Evolutionary conservation across 306 rosid genomes (phyloP), one percentile per base, ranked within the genome.

Genomic region (Dryas alaskensis): DNA sequence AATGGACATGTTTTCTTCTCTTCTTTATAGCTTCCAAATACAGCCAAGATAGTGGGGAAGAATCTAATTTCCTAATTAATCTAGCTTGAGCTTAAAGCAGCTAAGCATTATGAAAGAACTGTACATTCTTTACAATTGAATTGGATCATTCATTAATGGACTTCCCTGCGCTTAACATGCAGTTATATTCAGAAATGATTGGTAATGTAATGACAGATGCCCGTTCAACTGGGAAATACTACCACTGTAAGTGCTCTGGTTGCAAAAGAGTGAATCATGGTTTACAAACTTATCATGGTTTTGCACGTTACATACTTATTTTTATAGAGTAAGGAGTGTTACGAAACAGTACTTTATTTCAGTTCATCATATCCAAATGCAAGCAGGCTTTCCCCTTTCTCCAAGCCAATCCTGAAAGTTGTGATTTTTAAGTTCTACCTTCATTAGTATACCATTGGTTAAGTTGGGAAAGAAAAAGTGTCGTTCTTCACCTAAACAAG

Each of bases 201-300:
- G 98, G 98, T 81, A 92, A 92, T 80, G 96, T 92, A 70, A 92
- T 92, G 98, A 79, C 83, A 31, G 96, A 92, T 88, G 98, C 96
- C 17, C 88, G 92, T 66, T 92, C 98, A 76, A 89, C 98, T 27
- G 98, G 96, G 83, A 92, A 89, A 83, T 89, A 92, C 84, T 92
- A 92, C 72, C 98, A 92, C 64, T 90, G 96, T 92, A 83, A 84
- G 94, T 84, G 63, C 67, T 60, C 45, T 16, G 42, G 78, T 10
- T 50, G 31, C 16, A 4, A 10, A 59, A 27, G 57, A 31, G 5
- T 3, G 2, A 10, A 69, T n/a, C n/a, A 52, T 4, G 45, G 11
- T 52, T 69, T 39, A 17, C 61, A 52, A 39, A 50, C 13, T 55
- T 42, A 4, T 8, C 60, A 9, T 0, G 10, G n/a, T 4, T 51